Evolutionary conservation across 768 basidiomycete genomes (phyloP), one percentile per base, ranked within the genome.

Genomic region (Filobasidium floriforme): DNA sequence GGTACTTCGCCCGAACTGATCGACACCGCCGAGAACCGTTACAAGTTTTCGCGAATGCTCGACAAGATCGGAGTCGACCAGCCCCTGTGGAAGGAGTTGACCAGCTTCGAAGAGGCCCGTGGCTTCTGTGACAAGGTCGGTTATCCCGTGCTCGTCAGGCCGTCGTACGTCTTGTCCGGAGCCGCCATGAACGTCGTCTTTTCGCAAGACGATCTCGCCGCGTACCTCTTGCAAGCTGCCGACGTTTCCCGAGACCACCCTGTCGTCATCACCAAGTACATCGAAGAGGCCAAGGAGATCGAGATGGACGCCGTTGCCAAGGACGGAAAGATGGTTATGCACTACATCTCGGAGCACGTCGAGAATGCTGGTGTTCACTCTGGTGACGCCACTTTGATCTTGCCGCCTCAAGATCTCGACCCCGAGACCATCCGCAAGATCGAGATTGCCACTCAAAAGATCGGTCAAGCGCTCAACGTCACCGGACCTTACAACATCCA

Each of bases 141-240:
- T 4, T 98, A 89, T 78, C 94, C 94, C 3, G 94, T 98, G 51
- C 86, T 99, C 40, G 94, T 98, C 24, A 87, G 94, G 66, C 94
- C 94, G 0, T 99, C 94, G 0, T 99, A 98, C 76, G 94, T 98
- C 60, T 86, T 99, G n/a, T 99, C 96, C 1, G 96, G 96, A 54
- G 96, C 94, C 1, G 96, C 96, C 28, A 99, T 99, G 96, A 99
- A 99, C 77, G 94, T 99, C 66, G 96, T 97, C 15, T 98, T 89
- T 66, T 93, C 91, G 12, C 83, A 84, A 51, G 88, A 94, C 75
- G 96, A 98, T 77, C 83, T 99, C 49, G 85, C 85, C 54, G 90
- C 86, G 77, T 99, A 97, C 78, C 84, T 99, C 66, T 89, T 88
- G 0, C 93, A 92, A 80, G 96, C 96, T 22, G 89, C 93, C 24